Conservation (phyloP, 1,284 basidiomycete species). For the Malassezia japonica region DNA sequence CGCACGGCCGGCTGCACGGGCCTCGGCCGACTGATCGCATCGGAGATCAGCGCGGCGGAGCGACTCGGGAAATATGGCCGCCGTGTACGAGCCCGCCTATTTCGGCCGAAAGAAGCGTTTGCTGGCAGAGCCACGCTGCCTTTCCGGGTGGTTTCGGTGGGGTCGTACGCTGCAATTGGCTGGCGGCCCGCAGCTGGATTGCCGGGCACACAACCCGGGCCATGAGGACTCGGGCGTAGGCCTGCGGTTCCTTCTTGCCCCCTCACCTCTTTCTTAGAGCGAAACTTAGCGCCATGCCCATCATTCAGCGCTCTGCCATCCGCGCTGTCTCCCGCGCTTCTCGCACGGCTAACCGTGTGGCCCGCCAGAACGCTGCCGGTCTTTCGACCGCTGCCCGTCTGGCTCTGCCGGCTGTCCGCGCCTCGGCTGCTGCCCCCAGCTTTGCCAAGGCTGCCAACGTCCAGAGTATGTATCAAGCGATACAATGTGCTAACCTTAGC, state of each 20-base stretch:
- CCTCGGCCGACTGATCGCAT: too few relatives aligned
- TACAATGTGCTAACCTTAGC: slow-evolving; percentile 16
- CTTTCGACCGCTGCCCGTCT: slow-evolving; percentile 29
- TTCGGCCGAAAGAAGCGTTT: slow-evolving; percentile 16
- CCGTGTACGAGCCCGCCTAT: too few relatives aligned
- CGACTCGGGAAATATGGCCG: too few relatives aligned
- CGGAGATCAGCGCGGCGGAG: too few relatives aligned
- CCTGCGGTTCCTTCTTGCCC: slow-evolving; percentile 14
- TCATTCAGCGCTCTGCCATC: slow-evolving; percentile 35
- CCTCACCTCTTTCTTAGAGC: slow-evolving; percentile 18
- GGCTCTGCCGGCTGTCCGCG: slow-evolving; percentile 24
- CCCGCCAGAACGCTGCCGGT: slow-evolving; percentile 31
- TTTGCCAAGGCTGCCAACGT: slow-evolving; percentile 20
- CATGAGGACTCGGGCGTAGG: background rate
- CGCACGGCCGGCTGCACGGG: background rate
- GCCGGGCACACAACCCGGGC: slow-evolving; percentile 19
- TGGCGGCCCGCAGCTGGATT: slow-evolving; percentile 4
- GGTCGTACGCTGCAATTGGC: slow-evolving; percentile 14
- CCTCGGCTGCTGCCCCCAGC: slow-evolving; percentile 20
- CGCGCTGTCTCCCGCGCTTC: slow-evolving; percentile 37
- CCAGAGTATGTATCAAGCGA: slow-evolving; percentile 8
- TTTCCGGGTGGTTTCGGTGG: slow-evolving; percentile 19
- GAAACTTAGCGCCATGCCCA: slow-evolving; percentile 26
- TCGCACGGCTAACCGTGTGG: slow-evolving; percentile 21
- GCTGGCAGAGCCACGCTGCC: slow-evolving; percentile 10